phyloP scores from a whole-genome alignment of 2,329 filamentous ascomycete species.

The Epichloe gansuensis region DNA sequence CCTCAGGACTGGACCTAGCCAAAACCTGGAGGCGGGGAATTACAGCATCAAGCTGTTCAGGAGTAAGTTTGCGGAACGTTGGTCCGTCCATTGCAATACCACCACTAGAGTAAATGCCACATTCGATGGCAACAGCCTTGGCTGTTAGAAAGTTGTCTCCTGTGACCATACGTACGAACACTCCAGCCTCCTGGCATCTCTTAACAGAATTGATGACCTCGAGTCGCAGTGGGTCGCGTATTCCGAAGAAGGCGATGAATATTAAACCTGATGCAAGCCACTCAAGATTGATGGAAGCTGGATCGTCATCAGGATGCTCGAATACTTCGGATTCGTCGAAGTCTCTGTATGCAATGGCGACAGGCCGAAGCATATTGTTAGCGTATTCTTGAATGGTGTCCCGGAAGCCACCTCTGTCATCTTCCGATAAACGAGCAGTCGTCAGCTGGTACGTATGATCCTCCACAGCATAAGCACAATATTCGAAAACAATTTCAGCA shows the following conservation, averaged over 20 bases:
- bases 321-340: constrained; percentile 57
- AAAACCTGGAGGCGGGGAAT: constrained; percentile 55
- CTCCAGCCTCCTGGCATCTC: constrained; percentile 50
- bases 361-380: constrained; percentile 58
- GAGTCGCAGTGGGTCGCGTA: constrained; percentile 53
- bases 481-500: constrained; percentile 40
- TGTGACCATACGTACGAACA: constrained; percentile 54
- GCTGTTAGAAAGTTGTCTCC: constrained; percentile 33
- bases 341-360: constrained; percentile 63
- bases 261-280: constrained; percentile 35
- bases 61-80: constrained; percentile 45
- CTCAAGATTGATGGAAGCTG: constrained; percentile 23
- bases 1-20: constrained; percentile 56
- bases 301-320: constrained; percentile 30
- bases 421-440: constrained; percentile 17
- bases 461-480: constrained; percentile 28
- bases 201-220: constrained; percentile 51
- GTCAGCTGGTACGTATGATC: constrained; percentile 30
- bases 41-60: constrained; percentile 34
- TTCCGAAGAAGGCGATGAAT: constrained; percentile 42
- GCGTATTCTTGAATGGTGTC: constrained; percentile 41
- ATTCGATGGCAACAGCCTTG: constrained; percentile 31
- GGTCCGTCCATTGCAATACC: constrained; percentile 47
- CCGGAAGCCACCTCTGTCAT: constrained; percentile 20
- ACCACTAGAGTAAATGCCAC: constrained; percentile 40